Conservation (phyloP, 2,329 filamentous ascomycete species). For the Penicillium sumatraense region DNA sequence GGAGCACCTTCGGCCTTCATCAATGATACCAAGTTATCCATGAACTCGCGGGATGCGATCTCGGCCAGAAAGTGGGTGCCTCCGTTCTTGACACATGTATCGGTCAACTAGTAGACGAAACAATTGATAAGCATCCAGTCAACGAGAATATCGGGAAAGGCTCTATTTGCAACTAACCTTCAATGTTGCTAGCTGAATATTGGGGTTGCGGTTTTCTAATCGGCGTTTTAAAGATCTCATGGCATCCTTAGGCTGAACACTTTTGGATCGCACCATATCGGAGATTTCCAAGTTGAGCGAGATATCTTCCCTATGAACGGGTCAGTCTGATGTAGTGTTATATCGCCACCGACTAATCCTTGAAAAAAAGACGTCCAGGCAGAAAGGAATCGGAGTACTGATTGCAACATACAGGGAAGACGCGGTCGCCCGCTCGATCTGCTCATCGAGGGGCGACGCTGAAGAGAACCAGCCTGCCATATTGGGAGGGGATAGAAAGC, state of each 20-base stretch:
- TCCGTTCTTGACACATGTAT: slow-evolving; percentile 98
- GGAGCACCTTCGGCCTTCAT: slow-evolving; percentile 78
- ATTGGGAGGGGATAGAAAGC: slow-evolving; percentile 50
- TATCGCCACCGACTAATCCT: not conserved
- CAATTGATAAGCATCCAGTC: slow-evolving; percentile 17
- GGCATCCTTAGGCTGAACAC: slow-evolving; percentile 94
- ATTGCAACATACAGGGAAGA: slow-evolving; percentile 76
- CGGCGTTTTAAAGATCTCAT: slow-evolving; percentile 95
- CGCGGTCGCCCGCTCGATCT: slow-evolving; percentile 92
- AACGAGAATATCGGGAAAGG: too few species aligned
- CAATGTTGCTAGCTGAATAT: slow-evolving; percentile 91
- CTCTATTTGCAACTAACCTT: slow-evolving; percentile 72
- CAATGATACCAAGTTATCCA: slow-evolving; percentile 93
- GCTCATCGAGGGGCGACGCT: slow-evolving; percentile 91
- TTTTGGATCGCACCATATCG: slow-evolving; percentile 95
- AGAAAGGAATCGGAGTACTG: slow-evolving; percentile 10
- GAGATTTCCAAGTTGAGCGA: slow-evolving; percentile 97
- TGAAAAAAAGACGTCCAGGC: not conserved
- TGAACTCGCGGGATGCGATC: slow-evolving; percentile 95
- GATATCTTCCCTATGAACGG: slow-evolving; percentile 78
- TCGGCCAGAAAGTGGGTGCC: slow-evolving; percentile 93
- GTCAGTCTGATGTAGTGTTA: slow-evolving; percentile 8
- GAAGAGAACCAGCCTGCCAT: slow-evolving; percentile 98
- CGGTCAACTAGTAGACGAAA: slow-evolving; percentile 71
- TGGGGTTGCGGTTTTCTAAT: slow-evolving; percentile 97